Percentiles rank a stretch among this genome's conserved stretches.
These are phyloP conservation scores for Geranium incanum DNA, from an alignment of 441 rosid genomes.

Conservation along the genomic window DNA sequence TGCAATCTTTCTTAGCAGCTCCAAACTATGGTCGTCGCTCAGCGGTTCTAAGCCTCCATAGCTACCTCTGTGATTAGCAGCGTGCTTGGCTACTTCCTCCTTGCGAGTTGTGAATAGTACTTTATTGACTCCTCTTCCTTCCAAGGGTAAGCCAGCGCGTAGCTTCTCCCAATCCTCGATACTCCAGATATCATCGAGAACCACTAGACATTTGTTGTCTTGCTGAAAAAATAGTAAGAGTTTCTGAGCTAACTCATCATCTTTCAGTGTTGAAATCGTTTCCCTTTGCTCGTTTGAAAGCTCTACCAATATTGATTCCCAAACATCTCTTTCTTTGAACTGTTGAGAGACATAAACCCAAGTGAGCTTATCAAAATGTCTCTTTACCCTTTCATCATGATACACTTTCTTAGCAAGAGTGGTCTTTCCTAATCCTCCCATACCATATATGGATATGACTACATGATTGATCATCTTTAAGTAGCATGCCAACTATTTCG, in stretches of 20 bases:
- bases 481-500: neutral
- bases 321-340: neutral
- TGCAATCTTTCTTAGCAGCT: neutral
- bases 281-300: neutral
- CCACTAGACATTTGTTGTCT: neutral
- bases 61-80: neutral
- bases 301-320: neutral
- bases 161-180: neutral
- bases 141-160: neutral
- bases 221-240: neutral
- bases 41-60: neutral
- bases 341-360: neutral
- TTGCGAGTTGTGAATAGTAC: neutral
- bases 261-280: too few relatives aligned
- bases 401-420: neutral
- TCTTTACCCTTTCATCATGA: neutral
- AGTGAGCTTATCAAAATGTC: neutral
- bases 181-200: neutral
- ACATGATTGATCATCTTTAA: neutral
- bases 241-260: neutral
- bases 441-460: neutral
- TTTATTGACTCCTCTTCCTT: neutral
- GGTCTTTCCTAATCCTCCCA: constrained; percentile 4
- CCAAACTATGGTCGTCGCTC: neutral
- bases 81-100: neutral